Evolutionary conservation across 768 basidiomycete species (phyloP).

Genomic region (Saitozyma podzolica): DNA sequence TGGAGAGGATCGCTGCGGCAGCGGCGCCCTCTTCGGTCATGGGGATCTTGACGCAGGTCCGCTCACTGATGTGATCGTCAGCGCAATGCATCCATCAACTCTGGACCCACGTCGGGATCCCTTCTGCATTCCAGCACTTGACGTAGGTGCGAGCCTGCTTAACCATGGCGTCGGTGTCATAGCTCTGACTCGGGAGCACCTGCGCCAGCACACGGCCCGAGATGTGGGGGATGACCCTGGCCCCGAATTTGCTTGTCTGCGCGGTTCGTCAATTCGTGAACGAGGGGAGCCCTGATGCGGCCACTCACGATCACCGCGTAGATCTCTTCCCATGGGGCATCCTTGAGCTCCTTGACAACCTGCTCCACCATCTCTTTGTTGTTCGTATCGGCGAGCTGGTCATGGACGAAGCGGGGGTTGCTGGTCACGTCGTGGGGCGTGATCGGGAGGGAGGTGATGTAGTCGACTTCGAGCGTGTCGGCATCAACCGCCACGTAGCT

Average conservation of each 20-base stretch:
- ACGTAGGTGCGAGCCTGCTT: slow-evolving; percentile 25
- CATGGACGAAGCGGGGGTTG: slow-evolving; percentile 31
- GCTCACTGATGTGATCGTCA: slow-evolving; percentile 30
- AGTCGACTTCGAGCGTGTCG: slow-evolving; percentile 30
- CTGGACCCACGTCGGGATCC: slow-evolving; percentile 43
- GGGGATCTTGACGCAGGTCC: slow-evolving; percentile 65
- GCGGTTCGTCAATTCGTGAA: not conserved
- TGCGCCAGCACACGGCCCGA: slow-evolving; percentile 36
- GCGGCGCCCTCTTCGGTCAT: slow-evolving; percentile 59
- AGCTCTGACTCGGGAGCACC: slow-evolving; percentile 20
- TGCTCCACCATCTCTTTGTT: slow-evolving; percentile 30
- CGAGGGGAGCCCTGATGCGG: not conserved
- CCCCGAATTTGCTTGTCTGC: slow-evolving; percentile 7
- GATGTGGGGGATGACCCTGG: slow-evolving; percentile 14
- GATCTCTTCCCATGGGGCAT: slow-evolving; percentile 13
- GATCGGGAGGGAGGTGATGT: slow-evolving; percentile 23
- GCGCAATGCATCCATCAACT: not conserved
- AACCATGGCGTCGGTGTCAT: slow-evolving; percentile 18
- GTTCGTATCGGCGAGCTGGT: slow-evolving; percentile 17
- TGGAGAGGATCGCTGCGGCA: slow-evolving; percentile 58
- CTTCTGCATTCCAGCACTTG: slow-evolving; percentile 20
- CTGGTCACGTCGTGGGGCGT: slow-evolving; percentile 29
- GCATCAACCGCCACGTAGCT: slow-evolving; percentile 27
- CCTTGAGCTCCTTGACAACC: slow-evolving; percentile 25
- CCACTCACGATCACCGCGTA: slow-evolving; percentile 12